A percentile compares a stretch with the other conserved stretches of the same genome.
Conservation (phyloP, 805 yeast species). For the Clavispora santaluciae region DNA sequence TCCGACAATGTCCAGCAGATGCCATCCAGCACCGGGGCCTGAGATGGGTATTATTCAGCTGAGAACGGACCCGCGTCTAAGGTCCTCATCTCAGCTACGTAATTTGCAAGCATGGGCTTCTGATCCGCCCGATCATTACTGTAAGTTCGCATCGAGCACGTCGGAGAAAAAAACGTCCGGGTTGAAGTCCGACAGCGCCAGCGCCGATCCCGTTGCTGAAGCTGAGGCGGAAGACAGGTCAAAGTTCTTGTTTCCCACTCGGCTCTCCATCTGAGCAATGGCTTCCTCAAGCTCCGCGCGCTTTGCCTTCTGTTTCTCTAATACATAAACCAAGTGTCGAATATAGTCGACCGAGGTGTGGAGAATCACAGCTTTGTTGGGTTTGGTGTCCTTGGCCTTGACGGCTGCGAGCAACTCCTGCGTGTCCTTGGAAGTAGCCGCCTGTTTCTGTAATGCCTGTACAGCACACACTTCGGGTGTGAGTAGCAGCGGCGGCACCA, state of each 20-base stretch:
- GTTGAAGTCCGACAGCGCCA: constrained; percentile 11
- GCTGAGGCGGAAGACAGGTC: background rate
- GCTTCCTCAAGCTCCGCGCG: constrained; percentile 33
- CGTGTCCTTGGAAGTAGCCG: constrained; percentile 27
- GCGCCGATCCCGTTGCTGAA: background rate
- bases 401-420: constrained; percentile 35
- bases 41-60: no score
- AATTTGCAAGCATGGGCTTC: no score
- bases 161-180: constrained; percentile 23
- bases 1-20: no score
- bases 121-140: no score
- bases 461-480: constrained; percentile 43
- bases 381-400: constrained; percentile 60
- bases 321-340: constrained; percentile 55
- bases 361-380: constrained; percentile 77
- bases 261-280: constrained; percentile 15
- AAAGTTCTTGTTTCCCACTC: background rate
- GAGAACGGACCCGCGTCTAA: no score
- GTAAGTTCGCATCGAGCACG: constrained; percentile 7
- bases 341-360: constrained; percentile 79
- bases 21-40: no score
- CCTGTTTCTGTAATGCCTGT: constrained; percentile 34
- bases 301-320: constrained; percentile 50
- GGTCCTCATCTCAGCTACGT: no score
- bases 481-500: constrained; percentile 74